phyloP scores from a whole-genome alignment of 768 basidiomycete genomes.

The Hypsizygus marmoreus region DNA sequence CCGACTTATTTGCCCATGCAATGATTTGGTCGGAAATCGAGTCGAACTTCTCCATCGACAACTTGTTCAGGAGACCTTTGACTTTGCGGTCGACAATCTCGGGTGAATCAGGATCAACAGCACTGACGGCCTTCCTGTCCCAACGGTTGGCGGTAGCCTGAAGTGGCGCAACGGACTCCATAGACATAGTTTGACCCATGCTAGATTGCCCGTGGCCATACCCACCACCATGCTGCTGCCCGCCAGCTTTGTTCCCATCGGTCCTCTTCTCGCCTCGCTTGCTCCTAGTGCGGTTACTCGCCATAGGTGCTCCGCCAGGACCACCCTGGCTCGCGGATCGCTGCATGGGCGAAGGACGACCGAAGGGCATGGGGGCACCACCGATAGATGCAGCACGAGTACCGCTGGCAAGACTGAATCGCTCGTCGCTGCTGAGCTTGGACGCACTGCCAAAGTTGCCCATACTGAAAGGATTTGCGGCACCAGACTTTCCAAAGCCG shows the following conservation, averaged over 20 bases:
- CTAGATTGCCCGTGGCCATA: constrained; percentile 31
- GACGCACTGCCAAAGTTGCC: constrained; percentile 59
- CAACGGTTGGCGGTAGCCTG: constrained; percentile 82
- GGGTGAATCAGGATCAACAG: constrained; percentile 65
- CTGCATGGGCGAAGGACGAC: constrained; percentile 60
- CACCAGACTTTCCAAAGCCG: constrained; percentile 51
- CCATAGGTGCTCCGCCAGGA: constrained; percentile 49
- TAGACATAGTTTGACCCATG: constrained; percentile 24
- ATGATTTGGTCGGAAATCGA: constrained; percentile 96
- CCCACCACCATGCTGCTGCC: constrained; percentile 43
- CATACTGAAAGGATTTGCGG: constrained; percentile 53
- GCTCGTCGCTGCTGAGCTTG: constrained; percentile 73
- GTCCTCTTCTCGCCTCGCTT: constrained; percentile 83
- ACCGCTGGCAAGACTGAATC: constrained; percentile 50
- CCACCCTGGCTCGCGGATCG: constrained; percentile 71
- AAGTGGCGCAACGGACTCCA: constrained; percentile 79
- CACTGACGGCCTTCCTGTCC: constrained; percentile 54
- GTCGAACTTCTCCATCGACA: constrained; percentile 96
- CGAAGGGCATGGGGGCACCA: constrained; percentile 51
- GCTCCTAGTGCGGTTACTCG: constrained; percentile 67
- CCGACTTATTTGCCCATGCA: constrained; percentile 90
- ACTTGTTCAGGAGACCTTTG: constrained; percentile 88
- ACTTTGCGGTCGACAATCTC: constrained; percentile 93
- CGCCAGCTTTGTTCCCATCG: constrained; percentile 47
- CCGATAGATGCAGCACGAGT: constrained; percentile 59